Conservation (phyloP, 441 rosid species). For the Croton laevigatus region DNA sequence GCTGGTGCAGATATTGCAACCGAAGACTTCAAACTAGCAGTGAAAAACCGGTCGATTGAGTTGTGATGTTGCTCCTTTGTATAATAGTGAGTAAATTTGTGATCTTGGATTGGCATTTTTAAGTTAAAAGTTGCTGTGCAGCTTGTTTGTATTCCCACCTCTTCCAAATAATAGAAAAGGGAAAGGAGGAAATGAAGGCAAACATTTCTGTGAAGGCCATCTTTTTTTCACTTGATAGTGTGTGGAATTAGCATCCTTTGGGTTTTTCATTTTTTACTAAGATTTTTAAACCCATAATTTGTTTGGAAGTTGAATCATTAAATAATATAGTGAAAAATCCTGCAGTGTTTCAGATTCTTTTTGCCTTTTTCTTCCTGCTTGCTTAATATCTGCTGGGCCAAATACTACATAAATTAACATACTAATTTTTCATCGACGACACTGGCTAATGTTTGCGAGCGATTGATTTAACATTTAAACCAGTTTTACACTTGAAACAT, state of each 20-base stretch:
- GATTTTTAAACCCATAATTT: conserved; percentile 8
- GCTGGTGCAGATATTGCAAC: conserved; percentile 76
- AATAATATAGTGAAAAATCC: neutral
- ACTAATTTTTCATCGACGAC: no score
- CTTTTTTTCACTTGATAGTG: conserved; percentile 1
- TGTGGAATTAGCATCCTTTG: neutral
- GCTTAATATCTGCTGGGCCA: neutral
- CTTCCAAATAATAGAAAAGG: conserved; percentile 6
- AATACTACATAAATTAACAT: no score
- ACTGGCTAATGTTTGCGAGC: no score
- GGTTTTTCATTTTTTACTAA: neutral
- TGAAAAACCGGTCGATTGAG: conserved; percentile 25
- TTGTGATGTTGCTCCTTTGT: conserved; percentile 21
- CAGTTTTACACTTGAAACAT: no score
- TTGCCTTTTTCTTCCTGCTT: neutral
- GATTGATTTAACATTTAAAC: no score
- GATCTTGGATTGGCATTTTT: conserved; percentile 27
- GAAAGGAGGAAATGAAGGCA: conserved; percentile 8
- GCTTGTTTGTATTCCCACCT: conserved; percentile 21
- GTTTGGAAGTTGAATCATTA: conserved; percentile 8
- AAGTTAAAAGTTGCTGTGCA: conserved; percentile 7
- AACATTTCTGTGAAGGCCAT: conserved; percentile 2
- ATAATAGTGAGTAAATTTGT: conserved; percentile 31
- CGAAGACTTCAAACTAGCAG: conserved; percentile 47
- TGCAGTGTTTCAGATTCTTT: neutral